Evolutionary conservation across 768 basidiomycete species (phyloP), one percentile per base, ranked within the genome.

Genomic region (Tremella yokohamensis): DNA sequence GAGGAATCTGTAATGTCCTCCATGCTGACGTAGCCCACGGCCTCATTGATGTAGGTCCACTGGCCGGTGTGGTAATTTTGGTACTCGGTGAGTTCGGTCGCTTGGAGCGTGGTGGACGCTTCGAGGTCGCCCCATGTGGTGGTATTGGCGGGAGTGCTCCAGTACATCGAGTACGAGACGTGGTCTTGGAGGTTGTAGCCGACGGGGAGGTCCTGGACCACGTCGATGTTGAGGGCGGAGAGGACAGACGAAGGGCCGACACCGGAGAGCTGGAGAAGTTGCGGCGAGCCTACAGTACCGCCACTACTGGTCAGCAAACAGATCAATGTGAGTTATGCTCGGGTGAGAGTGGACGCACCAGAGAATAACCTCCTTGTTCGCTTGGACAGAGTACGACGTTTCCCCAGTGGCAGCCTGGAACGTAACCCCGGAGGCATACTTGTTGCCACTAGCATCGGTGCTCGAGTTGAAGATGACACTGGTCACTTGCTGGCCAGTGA

Each of bases 161-260:
- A 73, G 63, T 73, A 73, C 69, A 73, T 68, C 6, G 72, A 61
- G 37, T 64, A 63, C 15, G 72, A 72, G 19, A 75, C 62, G 62
- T 90, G 89, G 68, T 91, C 89, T 45, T 82, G 78, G 16, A 91
- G 81, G 70, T 89, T 81, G 8, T 81, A 78, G 13, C 90, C 90
- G 18, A 92, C 88, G 0, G 87, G 85, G 1, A 87, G 81, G 64
- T 89, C 83, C 6, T 83, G 68, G 18, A 85, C 76, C 26, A 84
- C 75, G 0, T 82, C 78, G 19, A 92, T 84, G 4, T 76, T 74
- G 56, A 84, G 77, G 38, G 78, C 72, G 11, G 78, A 62, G 38
- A 90, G 79, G 12, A 87, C 80, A 0, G 78, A 78, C 1, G 80
- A 79, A 37, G 88, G 87, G 2, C 89, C 90, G 48, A 92, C 78